These are phyloP conservation scores for Aspergillus tubingensis DNA, from an alignment of 2,329 filamentous ascomycete species.

Conservation along the genomic window DNA sequence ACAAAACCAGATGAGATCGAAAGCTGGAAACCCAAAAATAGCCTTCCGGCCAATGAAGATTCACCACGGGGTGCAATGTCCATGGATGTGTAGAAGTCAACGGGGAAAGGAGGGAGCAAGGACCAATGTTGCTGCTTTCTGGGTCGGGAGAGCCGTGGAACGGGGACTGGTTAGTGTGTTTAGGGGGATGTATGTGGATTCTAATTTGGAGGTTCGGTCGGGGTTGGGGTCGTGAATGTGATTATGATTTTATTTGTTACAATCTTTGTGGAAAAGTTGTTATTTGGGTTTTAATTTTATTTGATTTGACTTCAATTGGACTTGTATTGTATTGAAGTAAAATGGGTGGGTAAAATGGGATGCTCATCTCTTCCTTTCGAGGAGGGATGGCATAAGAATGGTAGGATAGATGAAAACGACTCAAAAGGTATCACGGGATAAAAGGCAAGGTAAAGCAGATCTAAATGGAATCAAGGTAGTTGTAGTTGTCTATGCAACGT, in stretches of 20 bases:
- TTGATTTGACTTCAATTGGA: not conserved
- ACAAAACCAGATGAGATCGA: too few relatives aligned
- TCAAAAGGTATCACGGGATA: not conserved
- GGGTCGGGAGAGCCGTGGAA: not conserved
- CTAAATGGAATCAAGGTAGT: not conserved
- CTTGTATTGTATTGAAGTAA: too few relatives aligned
- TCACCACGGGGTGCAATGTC: too few relatives aligned
- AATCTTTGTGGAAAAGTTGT: not conserved
- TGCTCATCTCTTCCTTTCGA: too few relatives aligned
- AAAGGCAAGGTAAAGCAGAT: not conserved
- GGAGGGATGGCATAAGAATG: too few relatives aligned
- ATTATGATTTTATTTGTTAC: not conserved
- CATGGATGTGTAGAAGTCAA: not conserved
- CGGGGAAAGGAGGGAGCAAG: not conserved
- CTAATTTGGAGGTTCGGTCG: too few relatives aligned
- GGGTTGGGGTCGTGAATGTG: not conserved
- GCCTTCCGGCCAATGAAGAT: too few relatives aligned
- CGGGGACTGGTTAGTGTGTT: not conserved
- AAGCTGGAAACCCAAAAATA: too few relatives aligned
- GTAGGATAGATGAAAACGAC: not conserved
- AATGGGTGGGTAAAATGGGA: too few relatives aligned
- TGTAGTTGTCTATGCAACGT: constrained; percentile 18
- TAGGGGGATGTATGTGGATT: not conserved
- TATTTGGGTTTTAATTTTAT: not conserved
- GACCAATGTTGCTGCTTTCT: not conserved